Conservation (phyloP, 768 basidiomycete species). For the Lactarius tabidus region DNA sequence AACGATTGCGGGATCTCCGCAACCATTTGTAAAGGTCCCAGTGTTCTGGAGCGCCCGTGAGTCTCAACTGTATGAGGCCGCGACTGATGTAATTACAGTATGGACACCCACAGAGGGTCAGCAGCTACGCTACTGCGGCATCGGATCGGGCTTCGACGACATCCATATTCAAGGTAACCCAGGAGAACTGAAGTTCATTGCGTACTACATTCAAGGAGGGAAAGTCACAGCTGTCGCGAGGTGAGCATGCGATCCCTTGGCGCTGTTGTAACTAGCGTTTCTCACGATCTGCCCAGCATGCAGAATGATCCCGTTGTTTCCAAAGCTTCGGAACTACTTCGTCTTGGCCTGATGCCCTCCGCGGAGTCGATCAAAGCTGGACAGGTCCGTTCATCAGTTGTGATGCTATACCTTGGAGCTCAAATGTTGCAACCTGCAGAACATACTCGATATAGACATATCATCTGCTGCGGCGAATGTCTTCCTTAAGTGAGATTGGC, state of each 20-base stretch:
- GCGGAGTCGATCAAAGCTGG: slow-evolving; percentile 68
- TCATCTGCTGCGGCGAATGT: slow-evolving; percentile 27
- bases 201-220: slow-evolving; percentile 67
- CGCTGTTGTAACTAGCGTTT: not conserved
- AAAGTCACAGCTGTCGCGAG: slow-evolving; percentile 65
- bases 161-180: slow-evolving; percentile 73
- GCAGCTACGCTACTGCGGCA: slow-evolving; percentile 81
- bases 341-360: slow-evolving; percentile 77
- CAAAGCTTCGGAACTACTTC: slow-evolving; percentile 73
- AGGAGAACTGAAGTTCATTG: slow-evolving; percentile 79
- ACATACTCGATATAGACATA: slow-evolving; percentile 34
- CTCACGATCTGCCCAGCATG: slow-evolving; percentile 47
- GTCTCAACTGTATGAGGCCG: slow-evolving; percentile 28
- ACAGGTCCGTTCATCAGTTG: slow-evolving; percentile 46
- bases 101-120: slow-evolving; percentile 57
- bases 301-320: slow-evolving; percentile 77
- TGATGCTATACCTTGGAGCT: not conserved
- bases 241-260: slow-evolving; percentile 33
- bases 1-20: slow-evolving; percentile 51
- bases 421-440: slow-evolving; percentile 24
- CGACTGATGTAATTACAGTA: not conserved
- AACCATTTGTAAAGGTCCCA: slow-evolving; percentile 76
- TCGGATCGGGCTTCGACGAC: slow-evolving; percentile 68
- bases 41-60: slow-evolving; percentile 88
- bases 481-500: slow-evolving; percentile 2